These are phyloP conservation scores for Ilex paraguariensis DNA, from an alignment of 305 asterid genomes.

Conservation along the genomic window DNA sequence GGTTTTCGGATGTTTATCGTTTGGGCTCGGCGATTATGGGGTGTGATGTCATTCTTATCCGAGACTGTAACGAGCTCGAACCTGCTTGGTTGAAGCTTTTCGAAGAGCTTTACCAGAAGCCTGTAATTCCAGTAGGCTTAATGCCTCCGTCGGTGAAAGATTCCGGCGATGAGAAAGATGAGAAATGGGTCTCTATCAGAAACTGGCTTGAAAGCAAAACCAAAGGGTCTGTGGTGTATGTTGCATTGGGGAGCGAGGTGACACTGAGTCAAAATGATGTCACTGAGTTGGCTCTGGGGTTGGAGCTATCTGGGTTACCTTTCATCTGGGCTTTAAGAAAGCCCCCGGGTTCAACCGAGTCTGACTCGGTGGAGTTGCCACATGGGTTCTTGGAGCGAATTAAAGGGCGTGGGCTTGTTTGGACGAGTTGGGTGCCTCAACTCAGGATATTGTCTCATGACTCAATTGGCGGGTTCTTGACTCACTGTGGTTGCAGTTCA, in stretches of 20 bases:
- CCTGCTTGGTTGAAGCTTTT: conserved; percentile 14
- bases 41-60: neutral
- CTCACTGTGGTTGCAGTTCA: conserved; percentile 55
- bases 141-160: conserved; percentile 14
- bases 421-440: conserved; percentile 55
- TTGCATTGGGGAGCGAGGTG: conserved; percentile 38
- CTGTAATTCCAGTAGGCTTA: conserved; percentile 26
- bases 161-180: neutral
- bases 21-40: neutral
- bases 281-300: conserved; percentile 39
- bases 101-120: conserved; percentile 9
- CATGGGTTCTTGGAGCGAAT: conserved; percentile 44
- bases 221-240: conserved; percentile 24
- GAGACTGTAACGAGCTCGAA: conserved; percentile 18
- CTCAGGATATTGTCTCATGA: conserved; percentile 36
- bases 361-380: conserved; percentile 22
- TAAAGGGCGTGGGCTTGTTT: conserved; percentile 37
- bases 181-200: conserved; percentile 9
- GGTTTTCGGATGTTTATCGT: neutral
- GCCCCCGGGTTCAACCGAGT: neutral
- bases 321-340: conserved; percentile 45
- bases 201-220: conserved; percentile 20
- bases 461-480: conserved; percentile 48
- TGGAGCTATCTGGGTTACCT: conserved; percentile 38
- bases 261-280: conserved; percentile 24